Evolutionary conservation across 495 filamentous ascomycete genomes (phyloP).

Genomic region (Talaromyces nanjingensis): DNA sequence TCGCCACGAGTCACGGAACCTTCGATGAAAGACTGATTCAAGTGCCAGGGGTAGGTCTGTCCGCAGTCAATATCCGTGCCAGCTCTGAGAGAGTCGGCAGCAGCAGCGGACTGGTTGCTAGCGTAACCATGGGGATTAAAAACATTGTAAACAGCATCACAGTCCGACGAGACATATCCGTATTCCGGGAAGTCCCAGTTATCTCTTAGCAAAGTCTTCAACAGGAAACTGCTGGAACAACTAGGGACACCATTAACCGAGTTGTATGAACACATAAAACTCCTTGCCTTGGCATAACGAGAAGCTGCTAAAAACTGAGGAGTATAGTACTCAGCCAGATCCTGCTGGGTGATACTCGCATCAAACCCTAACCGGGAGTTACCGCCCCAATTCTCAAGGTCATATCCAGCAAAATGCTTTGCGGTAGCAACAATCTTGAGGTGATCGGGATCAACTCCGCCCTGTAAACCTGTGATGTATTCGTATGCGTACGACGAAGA

Average conservation of each 20-base stretch:
- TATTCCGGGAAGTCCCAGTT: conserved; percentile 38
- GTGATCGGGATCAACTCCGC: conserved; percentile 34
- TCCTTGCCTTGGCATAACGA: conserved; percentile 48
- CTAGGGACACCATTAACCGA: conserved; percentile 53
- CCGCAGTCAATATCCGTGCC: conserved; percentile 60
- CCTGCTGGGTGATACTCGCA: conserved; percentile 46
- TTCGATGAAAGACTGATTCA: conserved; percentile 42
- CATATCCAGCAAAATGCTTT: conserved; percentile 61
- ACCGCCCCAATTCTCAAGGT: conserved; percentile 54
- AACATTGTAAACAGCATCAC: conserved; percentile 51
- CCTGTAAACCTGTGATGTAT: conserved; percentile 56
- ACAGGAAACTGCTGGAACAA: conserved; percentile 48
- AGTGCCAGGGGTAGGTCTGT: conserved; percentile 42
- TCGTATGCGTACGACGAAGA: conserved; percentile 46
- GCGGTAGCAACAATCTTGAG: conserved; percentile 56
- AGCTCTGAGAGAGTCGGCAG: conserved; percentile 48
- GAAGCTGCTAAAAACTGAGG: conserved; percentile 29
- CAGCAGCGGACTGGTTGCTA: conserved; percentile 33
- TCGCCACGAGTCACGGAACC: conserved; percentile 40
- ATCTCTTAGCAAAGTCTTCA: conserved; percentile 51
- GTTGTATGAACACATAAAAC: conserved; percentile 58
- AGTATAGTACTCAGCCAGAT: conserved; percentile 47
- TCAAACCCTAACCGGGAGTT: conserved; percentile 49
- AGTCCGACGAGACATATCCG: conserved; percentile 52
- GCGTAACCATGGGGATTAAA: conserved; percentile 50